These are phyloP conservation scores for Pecoramyces ruminantium DNA, from an alignment of 192 early-diverging fungal species.

Conservation along the genomic window DNA sequence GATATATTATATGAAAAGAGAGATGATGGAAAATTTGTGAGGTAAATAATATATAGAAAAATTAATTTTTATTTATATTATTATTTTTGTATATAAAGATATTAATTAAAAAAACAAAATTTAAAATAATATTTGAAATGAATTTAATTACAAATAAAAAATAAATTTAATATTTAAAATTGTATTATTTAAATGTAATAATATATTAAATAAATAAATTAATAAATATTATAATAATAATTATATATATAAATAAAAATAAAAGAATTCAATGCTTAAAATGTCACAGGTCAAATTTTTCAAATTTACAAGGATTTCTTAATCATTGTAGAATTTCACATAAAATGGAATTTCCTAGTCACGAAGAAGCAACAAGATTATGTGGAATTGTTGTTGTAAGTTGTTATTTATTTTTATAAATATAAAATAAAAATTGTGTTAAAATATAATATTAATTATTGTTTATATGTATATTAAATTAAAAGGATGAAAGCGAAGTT, in stretches of 20 bases:
- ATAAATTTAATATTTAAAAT: too few species aligned
- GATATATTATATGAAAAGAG: conserved; percentile 1
- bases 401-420: neutral
- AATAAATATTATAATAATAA: conserved; percentile 5
- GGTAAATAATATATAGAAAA: neutral
- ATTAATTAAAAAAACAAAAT: too few species aligned
- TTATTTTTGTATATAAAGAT: too few species aligned
- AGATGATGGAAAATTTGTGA: neutral
- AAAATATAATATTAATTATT: too few species aligned
- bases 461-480: too few species aligned
- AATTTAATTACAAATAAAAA: too few species aligned
- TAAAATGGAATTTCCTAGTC: conserved; percentile 50
- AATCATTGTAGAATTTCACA: conserved; percentile 68
- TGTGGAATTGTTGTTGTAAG: conserved; percentile 50
- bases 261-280: conserved; percentile 51
- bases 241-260: neutral
- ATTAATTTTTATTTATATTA: too few species aligned
- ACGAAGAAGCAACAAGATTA: conserved; percentile 50
- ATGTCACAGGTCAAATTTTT: conserved; percentile 63
- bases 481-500: conserved; percentile 30
- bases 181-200: too few species aligned
- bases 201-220: conserved; percentile 17
- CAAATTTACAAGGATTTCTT: conserved; percentile 68
- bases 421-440: too few species aligned
- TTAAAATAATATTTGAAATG: too few species aligned